phyloP scores from a whole-genome alignment of 176 grass and related monocot species.

The Oryza australiensis region DNA sequence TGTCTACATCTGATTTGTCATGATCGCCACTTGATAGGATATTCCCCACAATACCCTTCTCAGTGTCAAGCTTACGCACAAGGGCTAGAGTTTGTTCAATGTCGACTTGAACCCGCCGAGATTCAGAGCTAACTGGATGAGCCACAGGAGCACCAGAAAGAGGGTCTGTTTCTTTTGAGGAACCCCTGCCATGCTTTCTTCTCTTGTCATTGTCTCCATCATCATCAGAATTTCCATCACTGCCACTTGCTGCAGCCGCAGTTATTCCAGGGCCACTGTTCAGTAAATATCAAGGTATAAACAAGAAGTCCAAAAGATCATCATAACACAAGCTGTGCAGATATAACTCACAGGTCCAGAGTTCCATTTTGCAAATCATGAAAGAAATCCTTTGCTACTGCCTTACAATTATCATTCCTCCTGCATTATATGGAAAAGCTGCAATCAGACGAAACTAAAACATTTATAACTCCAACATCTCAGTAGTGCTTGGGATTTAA shows the following conservation, averaged over 20 bases:
- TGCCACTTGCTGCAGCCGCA: constrained; percentile 39
- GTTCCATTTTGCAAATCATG: constrained; percentile 92
- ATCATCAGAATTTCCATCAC: constrained; percentile 90
- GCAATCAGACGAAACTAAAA: background rate
- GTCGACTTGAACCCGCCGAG: constrained; percentile 72
- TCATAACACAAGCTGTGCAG: background rate
- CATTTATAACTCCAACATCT: too few species aligned
- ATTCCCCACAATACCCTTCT: constrained; percentile 91
- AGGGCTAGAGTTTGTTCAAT: constrained; percentile 75
- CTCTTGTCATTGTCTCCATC: constrained; percentile 80
- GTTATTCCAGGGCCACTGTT: constrained; percentile 78
- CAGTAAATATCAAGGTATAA: constrained; percentile 52
- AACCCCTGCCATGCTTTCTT: constrained; percentile 65
- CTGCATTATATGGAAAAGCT: constrained; percentile 32
- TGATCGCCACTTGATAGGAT: constrained; percentile 62
- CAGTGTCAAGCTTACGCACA: constrained; percentile 73
- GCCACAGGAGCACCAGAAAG: constrained; percentile 73
- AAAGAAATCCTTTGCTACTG: constrained; percentile 74
- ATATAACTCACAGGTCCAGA: constrained; percentile 81
- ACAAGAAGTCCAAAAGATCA: constrained; percentile 26
- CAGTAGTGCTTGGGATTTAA: too few species aligned
- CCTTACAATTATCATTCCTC: constrained; percentile 56
- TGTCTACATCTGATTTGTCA: constrained; percentile 70
- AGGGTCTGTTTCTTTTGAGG: constrained; percentile 66
- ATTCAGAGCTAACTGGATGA: constrained; percentile 75